These are phyloP conservation scores for Theobroma cacao DNA, from an alignment of 345 rosid genomes.

Conservation along the genomic window DNA sequence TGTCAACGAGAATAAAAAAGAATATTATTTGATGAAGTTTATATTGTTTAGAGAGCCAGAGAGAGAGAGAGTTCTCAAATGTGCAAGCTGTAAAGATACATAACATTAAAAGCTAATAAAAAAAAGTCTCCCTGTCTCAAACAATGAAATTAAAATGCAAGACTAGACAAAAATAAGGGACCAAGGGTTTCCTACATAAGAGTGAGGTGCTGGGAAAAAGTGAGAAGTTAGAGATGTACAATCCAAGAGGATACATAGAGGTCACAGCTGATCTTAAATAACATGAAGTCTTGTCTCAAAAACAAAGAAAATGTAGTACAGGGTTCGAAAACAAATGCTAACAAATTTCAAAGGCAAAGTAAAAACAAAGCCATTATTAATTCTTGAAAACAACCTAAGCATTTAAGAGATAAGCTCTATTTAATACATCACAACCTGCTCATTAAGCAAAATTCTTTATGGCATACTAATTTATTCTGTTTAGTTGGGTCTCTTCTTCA, in stretches of 20 bases:
- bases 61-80: neutral
- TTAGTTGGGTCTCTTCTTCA: slow-evolving; percentile 21
- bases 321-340: neutral
- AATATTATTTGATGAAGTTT: too few relatives aligned
- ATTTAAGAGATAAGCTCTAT: neutral
- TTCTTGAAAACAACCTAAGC: neutral
- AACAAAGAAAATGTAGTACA: neutral
- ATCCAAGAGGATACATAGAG: neutral
- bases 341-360: neutral
- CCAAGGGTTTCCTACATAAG: neutral
- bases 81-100: neutral
- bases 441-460: neutral
- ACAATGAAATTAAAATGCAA: neutral
- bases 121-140: too few relatives aligned
- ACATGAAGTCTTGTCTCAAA: neutral
- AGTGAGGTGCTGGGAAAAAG: neutral
- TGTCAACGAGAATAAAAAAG: too few relatives aligned
- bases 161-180: neutral
- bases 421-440: neutral
- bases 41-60: too few relatives aligned
- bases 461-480: neutral
- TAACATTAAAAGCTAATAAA: neutral
- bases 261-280: neutral
- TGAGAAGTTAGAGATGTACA: neutral
- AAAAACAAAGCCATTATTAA: neutral